phyloP scores from a whole-genome alignment of 148 eudicot species.

The Nepenthes gracilis region DNA sequence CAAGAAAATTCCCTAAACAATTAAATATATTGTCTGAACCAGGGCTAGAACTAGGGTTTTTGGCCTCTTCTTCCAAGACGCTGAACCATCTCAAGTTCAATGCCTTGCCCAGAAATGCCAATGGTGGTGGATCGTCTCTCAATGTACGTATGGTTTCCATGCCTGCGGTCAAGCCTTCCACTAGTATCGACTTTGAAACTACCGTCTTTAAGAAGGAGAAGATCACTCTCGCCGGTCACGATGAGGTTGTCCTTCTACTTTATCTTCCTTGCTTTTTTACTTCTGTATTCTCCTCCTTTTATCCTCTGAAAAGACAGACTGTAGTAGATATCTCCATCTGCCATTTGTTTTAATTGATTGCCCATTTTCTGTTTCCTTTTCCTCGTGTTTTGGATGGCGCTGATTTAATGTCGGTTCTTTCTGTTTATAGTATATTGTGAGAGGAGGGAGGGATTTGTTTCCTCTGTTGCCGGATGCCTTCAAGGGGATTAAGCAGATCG shows the following conservation, averaged over 20 bases:
- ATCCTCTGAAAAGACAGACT: too few relatives aligned
- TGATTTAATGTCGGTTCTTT: neutral
- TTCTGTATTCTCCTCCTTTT: neutral
- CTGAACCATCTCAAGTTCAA: slow-evolving; percentile 23
- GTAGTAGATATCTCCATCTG: too few relatives aligned
- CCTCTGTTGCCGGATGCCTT: slow-evolving; percentile 79
- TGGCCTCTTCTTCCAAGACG: too few relatives aligned
- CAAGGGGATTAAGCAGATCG: slow-evolving; percentile 92
- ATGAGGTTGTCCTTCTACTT: slow-evolving; percentile 43
- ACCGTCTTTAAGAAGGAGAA: slow-evolving; percentile 72
- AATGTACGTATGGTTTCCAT: slow-evolving; percentile 52
- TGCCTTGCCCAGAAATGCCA: neutral
- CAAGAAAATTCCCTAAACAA: too few relatives aligned
- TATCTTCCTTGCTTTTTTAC: neutral
- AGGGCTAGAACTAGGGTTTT: too few relatives aligned
- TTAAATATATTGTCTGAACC: too few relatives aligned
- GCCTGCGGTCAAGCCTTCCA: slow-evolving; percentile 34
- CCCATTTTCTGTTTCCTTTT: neutral
- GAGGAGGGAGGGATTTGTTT: slow-evolving; percentile 92
- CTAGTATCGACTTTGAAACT: slow-evolving; percentile 54
- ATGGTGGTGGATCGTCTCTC: slow-evolving; percentile 17
- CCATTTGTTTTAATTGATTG: too few relatives aligned
- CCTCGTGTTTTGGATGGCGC: neutral
- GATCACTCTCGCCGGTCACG: slow-evolving; percentile 65
- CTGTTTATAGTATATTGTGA: slow-evolving; percentile 62